phyloP scores from a whole-genome alignment of 306 rosid genomes.

The Echinosophora koreensis region DNA sequence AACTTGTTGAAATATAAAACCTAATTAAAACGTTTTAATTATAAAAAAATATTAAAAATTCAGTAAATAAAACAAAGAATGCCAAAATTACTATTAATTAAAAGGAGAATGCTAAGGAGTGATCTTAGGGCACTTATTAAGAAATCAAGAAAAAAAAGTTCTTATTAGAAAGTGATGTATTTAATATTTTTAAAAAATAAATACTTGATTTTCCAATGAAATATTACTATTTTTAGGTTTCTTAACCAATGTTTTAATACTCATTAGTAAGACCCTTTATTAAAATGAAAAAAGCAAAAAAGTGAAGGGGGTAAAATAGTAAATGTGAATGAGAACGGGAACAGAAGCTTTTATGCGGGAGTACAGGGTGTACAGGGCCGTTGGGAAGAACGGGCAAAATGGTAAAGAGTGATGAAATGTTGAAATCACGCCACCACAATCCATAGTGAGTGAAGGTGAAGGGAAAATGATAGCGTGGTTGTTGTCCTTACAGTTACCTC shows the following conservation, averaged over 20 bases:
- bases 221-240: too few relatives aligned
- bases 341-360: slow-evolving; percentile 34
- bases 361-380: slow-evolving; percentile 42
- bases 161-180: too few relatives aligned
- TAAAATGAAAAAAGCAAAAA: background rate
- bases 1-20: too few relatives aligned
- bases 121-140: too few relatives aligned
- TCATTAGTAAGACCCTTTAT: too few relatives aligned
- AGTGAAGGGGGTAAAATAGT: slow-evolving; percentile 29
- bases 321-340: background rate
- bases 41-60: too few relatives aligned
- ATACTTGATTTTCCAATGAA: too few relatives aligned
- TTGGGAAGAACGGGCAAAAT: slow-evolving; percentile 47
- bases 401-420: slow-evolving; percentile 52
- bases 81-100: background rate
- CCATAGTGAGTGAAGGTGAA: slow-evolving; percentile 54
- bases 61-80: background rate
- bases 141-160: too few relatives aligned
- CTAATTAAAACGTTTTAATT: too few relatives aligned
- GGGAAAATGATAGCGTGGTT: slow-evolving; percentile 64
- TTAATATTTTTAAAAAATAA: too few relatives aligned
- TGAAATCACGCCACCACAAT: slow-evolving; percentile 57
- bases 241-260: too few relatives aligned
- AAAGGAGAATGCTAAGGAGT: too few relatives aligned
- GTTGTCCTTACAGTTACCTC: slow-evolving; percentile 61